phyloP scores from a whole-genome alignment of 2,329 filamentous ascomycete genomes.

The Diplodia sapinea region DNA sequence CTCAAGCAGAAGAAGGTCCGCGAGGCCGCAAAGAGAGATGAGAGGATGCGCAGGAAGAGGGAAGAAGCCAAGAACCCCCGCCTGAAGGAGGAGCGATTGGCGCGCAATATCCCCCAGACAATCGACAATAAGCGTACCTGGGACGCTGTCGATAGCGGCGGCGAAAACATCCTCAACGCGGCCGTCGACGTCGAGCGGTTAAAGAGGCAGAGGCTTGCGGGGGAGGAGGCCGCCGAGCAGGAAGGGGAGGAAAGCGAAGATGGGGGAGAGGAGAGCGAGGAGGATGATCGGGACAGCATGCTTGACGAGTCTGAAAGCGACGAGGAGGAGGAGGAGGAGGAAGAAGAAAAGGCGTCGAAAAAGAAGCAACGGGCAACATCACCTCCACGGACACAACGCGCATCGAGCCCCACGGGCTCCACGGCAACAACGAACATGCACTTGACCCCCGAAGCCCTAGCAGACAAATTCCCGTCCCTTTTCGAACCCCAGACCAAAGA shows the following conservation, averaged over 20 bases:
- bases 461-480: constrained; percentile 65
- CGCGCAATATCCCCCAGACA: constrained; percentile 78
- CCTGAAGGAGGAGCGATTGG: constrained; percentile 73
- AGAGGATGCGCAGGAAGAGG: constrained; percentile 78
- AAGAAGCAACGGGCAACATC: constrained; percentile 38
- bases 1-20: constrained; percentile 79
- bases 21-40: constrained; percentile 75
- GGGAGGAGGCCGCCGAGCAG: constrained; percentile 25
- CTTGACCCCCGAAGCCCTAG: constrained; percentile 65
- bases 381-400: constrained; percentile 51
- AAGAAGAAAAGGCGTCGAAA: constrained; percentile 34
- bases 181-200: constrained; percentile 51
- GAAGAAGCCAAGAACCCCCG: constrained; percentile 85
- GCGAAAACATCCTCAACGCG: constrained; percentile 43
- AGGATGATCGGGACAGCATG: constrained; percentile 76
- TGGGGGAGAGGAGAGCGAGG: constrained; percentile 62
- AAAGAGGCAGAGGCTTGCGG: constrained; percentile 33
- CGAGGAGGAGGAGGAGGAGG: constrained; percentile 40
- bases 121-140: constrained; percentile 72
- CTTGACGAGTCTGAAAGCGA: constrained; percentile 63
- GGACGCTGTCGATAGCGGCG: constrained; percentile 34
- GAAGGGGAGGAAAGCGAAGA: constrained; percentile 59
- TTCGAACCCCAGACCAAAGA: constrained; percentile 59
- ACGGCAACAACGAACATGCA: constrained; percentile 64
- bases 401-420: constrained; percentile 61